A percentile compares a stretch with the other conserved stretches of the same genome.
Evolutionary conservation across 2,329 filamentous ascomycete species (phyloP).

Genomic region (Stemphylium beticola): DNA sequence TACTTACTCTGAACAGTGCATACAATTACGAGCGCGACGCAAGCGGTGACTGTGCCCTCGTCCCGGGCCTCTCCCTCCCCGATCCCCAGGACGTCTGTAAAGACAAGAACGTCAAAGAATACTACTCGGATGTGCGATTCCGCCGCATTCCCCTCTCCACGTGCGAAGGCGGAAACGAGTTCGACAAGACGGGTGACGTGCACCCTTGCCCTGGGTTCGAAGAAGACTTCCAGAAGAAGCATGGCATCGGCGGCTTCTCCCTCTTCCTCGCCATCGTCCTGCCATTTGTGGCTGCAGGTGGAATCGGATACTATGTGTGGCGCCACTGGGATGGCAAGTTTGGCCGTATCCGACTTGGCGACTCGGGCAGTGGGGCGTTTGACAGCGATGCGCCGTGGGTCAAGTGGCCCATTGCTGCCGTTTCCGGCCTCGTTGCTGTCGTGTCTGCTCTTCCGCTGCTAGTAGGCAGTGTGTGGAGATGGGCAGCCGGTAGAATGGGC

Average conservation of each 20-base stretch:
- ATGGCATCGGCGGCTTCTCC: slow-evolving; percentile 71
- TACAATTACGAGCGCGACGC: slow-evolving; percentile 88
- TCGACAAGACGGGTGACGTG: slow-evolving; percentile 69
- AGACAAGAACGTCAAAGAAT: slow-evolving; percentile 74
- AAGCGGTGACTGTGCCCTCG: slow-evolving; percentile 78
- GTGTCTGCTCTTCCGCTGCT: slow-evolving; percentile 69
- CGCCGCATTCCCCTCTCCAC: slow-evolving; percentile 89
- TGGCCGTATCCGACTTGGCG: slow-evolving; percentile 86
- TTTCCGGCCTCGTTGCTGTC: slow-evolving; percentile 63
- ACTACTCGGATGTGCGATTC: slow-evolving; percentile 85
- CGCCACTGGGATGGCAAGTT: slow-evolving; percentile 87
- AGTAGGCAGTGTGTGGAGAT: slow-evolving; percentile 74
- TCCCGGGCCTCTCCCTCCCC: slow-evolving; percentile 71
- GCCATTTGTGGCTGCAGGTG: slow-evolving; percentile 73
- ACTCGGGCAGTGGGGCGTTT: slow-evolving; percentile 50
- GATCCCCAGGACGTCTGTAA: slow-evolving; percentile 66
- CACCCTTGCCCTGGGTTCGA: slow-evolving; percentile 79
- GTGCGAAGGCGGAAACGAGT: slow-evolving; percentile 75
- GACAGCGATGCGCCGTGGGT: slow-evolving; percentile 79
- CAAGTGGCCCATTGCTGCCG: slow-evolving; percentile 69
- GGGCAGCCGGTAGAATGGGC: slow-evolving; percentile 58
- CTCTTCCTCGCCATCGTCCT: slow-evolving; percentile 86
- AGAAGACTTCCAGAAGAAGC: slow-evolving; percentile 77
- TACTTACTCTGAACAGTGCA: slow-evolving; percentile 64
- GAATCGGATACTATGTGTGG: slow-evolving; percentile 83